Percentiles rank a stretch among this genome's conserved stretches.
Conservation (phyloP, 2,329 filamentous ascomycete species). For the Aureobasidium mangrovei region DNA sequence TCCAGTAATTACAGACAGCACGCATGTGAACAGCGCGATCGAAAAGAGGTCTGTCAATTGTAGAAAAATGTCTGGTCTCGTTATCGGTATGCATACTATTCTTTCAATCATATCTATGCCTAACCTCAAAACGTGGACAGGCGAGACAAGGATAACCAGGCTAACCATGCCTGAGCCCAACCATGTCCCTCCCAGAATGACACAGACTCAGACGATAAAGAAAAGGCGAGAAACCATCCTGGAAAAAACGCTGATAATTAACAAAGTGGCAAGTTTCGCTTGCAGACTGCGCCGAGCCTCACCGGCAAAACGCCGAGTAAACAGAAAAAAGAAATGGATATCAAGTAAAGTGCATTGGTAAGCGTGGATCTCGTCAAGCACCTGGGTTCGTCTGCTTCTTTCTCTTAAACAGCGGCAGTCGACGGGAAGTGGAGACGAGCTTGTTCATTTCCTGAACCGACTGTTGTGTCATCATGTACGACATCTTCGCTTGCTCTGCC, state of each 20-base stretch:
- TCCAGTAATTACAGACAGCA: too few relatives aligned
- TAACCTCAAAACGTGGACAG: too few relatives aligned
- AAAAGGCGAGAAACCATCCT: background rate
- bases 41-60: too few relatives aligned
- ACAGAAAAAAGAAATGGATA: background rate
- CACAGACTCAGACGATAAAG: background rate
- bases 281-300: background rate
- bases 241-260: background rate
- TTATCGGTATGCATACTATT: too few relatives aligned
- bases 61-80: too few relatives aligned
- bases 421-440: conserved; percentile 12
- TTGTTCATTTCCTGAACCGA: conserved; percentile 18
- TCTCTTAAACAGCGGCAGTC: background rate
- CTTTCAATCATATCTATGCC: too few relatives aligned
- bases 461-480: conserved; percentile 23
- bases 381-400: background rate
- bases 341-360: background rate
- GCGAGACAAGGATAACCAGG: too few relatives aligned
- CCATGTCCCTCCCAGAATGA: background rate
- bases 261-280: background rate
- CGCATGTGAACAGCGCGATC: too few relatives aligned
- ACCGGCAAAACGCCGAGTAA: background rate
- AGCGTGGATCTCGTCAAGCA: background rate
- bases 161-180: too few relatives aligned
- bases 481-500: conserved; percentile 20